These are phyloP conservation scores for barrel medic (Medicago truncatula) DNA, from an alignment of 306 rosid species.

Conservation along the genomic window MtrunA17r5.0-ANR NC_053043.1:4943001-4943500, in stretches of 20 bases:
- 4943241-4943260: constrained; percentile 78
- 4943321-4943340: neutral
- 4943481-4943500: constrained; percentile 45
- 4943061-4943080: constrained; percentile 74
- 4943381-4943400: constrained; percentile 62
- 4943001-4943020: constrained; percentile 92
- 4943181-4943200: constrained; percentile 79
- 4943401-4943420: too few relatives aligned
- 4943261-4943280: constrained; percentile 45
- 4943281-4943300: constrained; percentile 23
- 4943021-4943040: constrained; percentile 91
- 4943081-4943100: neutral
- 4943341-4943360: neutral
- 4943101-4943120: too few relatives aligned
- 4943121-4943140: too few relatives aligned
- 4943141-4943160: constrained; percentile 43
- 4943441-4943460: too few relatives aligned
- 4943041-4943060: constrained; percentile 87
- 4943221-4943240: constrained; percentile 88
- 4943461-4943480: constrained; percentile 20
- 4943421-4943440: too few relatives aligned
- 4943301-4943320: constrained; percentile 14
- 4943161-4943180: constrained; percentile 89
- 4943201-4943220: constrained; percentile 87
- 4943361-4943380: constrained; percentile 58